These are phyloP conservation scores for Biscogniauxia marginata DNA, from an alignment of 2,329 filamentous ascomycete species.

Conservation along the genomic window DNA sequence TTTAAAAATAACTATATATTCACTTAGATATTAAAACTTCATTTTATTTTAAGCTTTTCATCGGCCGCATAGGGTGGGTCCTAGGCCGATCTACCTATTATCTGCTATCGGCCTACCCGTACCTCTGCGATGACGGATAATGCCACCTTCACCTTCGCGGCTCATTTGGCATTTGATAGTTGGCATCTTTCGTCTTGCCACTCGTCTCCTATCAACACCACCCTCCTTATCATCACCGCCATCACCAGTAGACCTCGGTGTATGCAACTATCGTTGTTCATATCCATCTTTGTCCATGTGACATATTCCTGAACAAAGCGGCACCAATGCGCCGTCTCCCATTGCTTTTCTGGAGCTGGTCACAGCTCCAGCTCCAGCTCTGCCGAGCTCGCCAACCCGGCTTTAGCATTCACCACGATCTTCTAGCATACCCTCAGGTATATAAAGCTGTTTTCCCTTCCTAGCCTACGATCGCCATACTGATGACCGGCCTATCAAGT, in stretches of 20 bases:
- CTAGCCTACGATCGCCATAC: background rate
- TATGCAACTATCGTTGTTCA: conserved; percentile 15
- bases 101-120: too few species aligned
- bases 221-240: background rate
- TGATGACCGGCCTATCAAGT: conserved; percentile 50
- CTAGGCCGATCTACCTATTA: too few species aligned
- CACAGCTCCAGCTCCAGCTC: conserved; percentile 42
- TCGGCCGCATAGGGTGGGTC: too few species aligned
- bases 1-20: too few species aligned
- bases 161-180: background rate
- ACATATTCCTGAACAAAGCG: conserved; percentile 31
- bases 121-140: background rate
- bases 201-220: background rate
- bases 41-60: too few species aligned
- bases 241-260: background rate
- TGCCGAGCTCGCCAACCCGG: conserved; percentile 48
- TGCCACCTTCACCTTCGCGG: background rate
- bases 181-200: background rate
- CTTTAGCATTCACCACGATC: conserved; percentile 86
- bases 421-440: conserved; percentile 85
- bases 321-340: conserved; percentile 54
- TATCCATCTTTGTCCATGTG: conserved; percentile 30
- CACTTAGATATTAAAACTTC: too few species aligned
- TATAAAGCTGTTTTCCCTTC: conserved; percentile 25
- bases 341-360: conserved; percentile 37